Evolutionary conservation across 495 filamentous ascomycete species (phyloP).

Genomic region (Aspergillus cavernicola): DNA sequence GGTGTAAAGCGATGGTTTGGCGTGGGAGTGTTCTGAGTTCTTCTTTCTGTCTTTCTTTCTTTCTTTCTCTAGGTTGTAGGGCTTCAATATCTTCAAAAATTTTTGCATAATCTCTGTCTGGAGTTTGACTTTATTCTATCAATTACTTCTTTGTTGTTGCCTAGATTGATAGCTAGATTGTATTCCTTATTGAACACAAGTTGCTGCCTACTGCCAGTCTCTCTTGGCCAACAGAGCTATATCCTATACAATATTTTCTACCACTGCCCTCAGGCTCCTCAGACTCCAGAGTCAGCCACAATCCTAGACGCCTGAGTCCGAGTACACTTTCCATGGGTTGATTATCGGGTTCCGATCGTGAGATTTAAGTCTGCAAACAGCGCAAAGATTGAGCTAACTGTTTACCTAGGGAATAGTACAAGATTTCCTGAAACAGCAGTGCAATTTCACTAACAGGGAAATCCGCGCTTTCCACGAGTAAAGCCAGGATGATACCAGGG

Average conservation of each 20-base stretch:
- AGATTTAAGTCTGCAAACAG: too few relatives aligned
- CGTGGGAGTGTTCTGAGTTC: conserved; percentile 3
- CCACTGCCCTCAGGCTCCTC: too few relatives aligned
- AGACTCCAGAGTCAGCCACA: too few relatives aligned
- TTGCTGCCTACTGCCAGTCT: not conserved
- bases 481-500: not conserved
- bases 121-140: not conserved
- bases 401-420: too few relatives aligned
- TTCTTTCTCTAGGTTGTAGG: not conserved
- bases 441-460: not conserved
- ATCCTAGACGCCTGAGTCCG: not conserved
- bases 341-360: not conserved
- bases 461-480: too few relatives aligned
- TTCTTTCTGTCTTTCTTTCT: too few relatives aligned
- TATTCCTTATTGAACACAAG: not conserved
- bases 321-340: not conserved
- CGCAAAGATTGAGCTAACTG: too few relatives aligned
- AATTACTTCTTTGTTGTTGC: not conserved
- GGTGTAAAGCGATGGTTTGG: conserved; percentile 45
- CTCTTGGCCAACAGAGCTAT: too few relatives aligned
- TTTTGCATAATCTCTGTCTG: not conserved
- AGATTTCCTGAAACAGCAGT: too few relatives aligned
- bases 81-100: too few relatives aligned
- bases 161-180: not conserved
- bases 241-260: too few relatives aligned